Percentiles rank a stretch among this genome's conserved stretches.
Conservation (phyloP, 345 rosid species). For the Euphorbia pulcherrima region DNA sequence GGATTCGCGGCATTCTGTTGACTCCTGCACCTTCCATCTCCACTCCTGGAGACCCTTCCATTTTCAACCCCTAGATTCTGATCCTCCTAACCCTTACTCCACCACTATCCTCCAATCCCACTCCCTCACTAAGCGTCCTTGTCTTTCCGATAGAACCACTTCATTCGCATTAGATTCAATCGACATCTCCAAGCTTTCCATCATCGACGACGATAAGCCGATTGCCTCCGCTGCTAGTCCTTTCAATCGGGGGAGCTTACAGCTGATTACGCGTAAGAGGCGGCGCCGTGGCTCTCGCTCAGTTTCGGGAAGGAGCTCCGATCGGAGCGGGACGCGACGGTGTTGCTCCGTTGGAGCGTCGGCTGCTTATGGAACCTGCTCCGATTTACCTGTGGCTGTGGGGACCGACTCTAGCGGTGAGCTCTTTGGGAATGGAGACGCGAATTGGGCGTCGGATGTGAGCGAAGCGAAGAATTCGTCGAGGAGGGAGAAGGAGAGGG, state of each 20-base stretch:
- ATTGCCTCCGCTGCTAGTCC: conserved; percentile 25
- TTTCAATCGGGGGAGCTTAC: conserved; percentile 35
- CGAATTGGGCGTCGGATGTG: conserved; percentile 85
- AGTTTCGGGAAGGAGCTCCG: conserved; percentile 86
- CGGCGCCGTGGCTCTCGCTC: conserved; percentile 87
- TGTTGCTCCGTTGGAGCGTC: conserved; percentile 87
- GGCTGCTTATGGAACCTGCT: conserved; percentile 76
- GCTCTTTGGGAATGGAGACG: conserved; percentile 67
- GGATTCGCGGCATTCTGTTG: conserved; percentile 62
- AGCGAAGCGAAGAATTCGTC: conserved; percentile 65
- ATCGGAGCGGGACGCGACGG: conserved; percentile 78
- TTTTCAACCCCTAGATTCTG: conserved; percentile 43
- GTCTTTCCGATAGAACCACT: conserved; percentile 93
- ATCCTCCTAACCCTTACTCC: conserved; percentile 37
- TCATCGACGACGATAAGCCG: conserved; percentile 59
- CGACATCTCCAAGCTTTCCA: conserved; percentile 68
- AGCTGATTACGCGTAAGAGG: conserved; percentile 59
- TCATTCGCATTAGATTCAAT: conserved; percentile 61
- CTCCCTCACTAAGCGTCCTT: conserved; percentile 61
- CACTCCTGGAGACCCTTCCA: conserved; percentile 85
- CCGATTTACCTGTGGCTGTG: conserved; percentile 78
- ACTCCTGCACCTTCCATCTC: conserved; percentile 76
- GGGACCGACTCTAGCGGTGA: conserved; percentile 98
- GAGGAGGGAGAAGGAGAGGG: conserved; percentile 50
- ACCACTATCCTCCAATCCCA: conserved; percentile 23